A percentile compares a stretch with the other conserved stretches of the same genome.
Conservation (phyloP, 352 stramenopile genomes). For the Thalassiosira hispida region DNA sequence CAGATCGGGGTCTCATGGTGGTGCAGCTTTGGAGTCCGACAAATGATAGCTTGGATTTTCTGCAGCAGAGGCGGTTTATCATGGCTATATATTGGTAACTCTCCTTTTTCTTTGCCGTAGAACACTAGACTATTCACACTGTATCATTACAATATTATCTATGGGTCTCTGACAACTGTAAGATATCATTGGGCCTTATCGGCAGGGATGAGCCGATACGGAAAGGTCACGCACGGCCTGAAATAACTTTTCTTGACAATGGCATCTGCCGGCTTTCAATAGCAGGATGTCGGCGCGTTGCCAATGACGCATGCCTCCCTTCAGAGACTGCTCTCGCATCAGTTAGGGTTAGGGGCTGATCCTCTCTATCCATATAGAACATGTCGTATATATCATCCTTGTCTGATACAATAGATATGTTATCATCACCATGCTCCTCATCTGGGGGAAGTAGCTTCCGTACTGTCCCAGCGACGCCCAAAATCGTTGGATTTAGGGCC, state of each 20-base stretch:
- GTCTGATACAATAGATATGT: conserved; percentile 20
- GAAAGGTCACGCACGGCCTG: not conserved
- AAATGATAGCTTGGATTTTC: no score
- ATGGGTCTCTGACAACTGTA: no score
- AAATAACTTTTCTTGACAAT: not conserved
- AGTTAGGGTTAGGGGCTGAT: conserved; percentile 5
- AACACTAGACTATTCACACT: no score
- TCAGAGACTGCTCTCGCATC: conserved; percentile 8
- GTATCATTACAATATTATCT: no score
- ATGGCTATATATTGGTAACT: no score
- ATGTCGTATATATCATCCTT: conserved; percentile 56
- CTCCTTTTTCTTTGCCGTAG: no score
- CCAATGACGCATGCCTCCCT: not conserved
- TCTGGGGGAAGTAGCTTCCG: conserved; percentile 42
- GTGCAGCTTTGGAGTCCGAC: no score
- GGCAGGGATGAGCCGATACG: not conserved
- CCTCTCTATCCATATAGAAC: conserved; percentile 43
- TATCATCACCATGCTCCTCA: conserved; percentile 12
- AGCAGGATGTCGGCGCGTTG: not conserved
- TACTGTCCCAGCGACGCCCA: conserved; percentile 28
- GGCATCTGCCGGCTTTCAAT: conserved; percentile 1
- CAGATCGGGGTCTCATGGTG: no score
- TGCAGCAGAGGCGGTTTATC: no score
- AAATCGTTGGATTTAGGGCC: conserved; percentile 34
- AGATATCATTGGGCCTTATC: no score